Percentiles rank a stretch among this genome's conserved stretches.
Evolutionary conservation across 169 alveolate genomes (phyloP).

Genomic region (Cystoisospora suis): DNA sequence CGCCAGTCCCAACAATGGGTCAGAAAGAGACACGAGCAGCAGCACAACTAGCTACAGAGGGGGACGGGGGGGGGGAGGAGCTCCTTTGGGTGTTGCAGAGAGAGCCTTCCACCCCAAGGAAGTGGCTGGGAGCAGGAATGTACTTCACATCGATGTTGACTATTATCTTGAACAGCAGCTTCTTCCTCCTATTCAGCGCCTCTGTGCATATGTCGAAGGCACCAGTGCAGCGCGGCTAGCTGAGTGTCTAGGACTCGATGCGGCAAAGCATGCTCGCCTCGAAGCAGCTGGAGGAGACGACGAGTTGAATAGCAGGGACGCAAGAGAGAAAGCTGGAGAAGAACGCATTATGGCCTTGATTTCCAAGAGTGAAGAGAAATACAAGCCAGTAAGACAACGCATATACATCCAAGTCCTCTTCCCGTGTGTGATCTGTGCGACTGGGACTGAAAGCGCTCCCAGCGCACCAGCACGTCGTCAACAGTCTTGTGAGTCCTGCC

Average conservation of each 20-base stretch:
- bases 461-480: too few relatives aligned
- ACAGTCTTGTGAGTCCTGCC: too few relatives aligned
- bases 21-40: conserved; percentile 72
- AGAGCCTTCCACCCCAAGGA: conserved; percentile 59
- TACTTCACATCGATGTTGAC: conserved; percentile 27
- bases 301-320: conserved; percentile 11
- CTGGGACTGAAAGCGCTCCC: too few relatives aligned
- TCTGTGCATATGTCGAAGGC: conserved; percentile 90
- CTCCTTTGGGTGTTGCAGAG: conserved; percentile 39
- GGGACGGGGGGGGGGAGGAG: not conserved
- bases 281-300: not conserved
- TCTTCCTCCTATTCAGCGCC: conserved; percentile 89
- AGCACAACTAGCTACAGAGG: conserved; percentile 33
- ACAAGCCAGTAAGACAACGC: conserved; percentile 18
- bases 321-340: conserved; percentile 31
- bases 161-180: conserved; percentile 92
- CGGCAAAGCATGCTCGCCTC: conserved; percentile 23
- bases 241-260: conserved; percentile 65
- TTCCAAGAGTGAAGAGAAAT: conserved; percentile 21
- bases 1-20: conserved; percentile 48
- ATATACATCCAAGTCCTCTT: not conserved
- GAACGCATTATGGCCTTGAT: conserved; percentile 34
- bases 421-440: too few relatives aligned
- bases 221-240: conserved; percentile 75
- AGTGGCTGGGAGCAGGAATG: not conserved